Percentiles rank a stretch among this genome's conserved stretches.
Conservation (phyloP, 257 asterid genomes). For the Solanum bulbocastanum region DNA sequence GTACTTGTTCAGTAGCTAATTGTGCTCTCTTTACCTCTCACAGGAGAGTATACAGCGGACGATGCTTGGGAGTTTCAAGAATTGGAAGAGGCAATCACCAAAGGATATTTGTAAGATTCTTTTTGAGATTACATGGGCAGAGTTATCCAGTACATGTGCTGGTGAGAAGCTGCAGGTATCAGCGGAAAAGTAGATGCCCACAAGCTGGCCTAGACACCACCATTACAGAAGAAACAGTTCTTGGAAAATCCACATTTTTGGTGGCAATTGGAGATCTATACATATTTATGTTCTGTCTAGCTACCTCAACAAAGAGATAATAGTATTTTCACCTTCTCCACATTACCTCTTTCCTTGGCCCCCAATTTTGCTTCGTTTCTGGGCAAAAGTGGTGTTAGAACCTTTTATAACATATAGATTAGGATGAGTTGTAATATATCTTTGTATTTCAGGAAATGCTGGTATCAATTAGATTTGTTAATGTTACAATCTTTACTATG, state of each 20-base stretch:
- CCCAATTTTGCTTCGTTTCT: neutral
- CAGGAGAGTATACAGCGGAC: constrained; percentile 83
- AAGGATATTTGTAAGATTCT: constrained; percentile 49
- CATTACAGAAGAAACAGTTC: neutral
- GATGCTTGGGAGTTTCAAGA: constrained; percentile 95
- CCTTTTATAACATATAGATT: neutral
- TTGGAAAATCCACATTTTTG: neutral
- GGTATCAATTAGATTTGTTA: neutral
- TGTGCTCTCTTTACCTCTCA: neutral
- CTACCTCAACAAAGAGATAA: neutral
- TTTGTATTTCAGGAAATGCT: neutral
- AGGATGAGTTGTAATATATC: neutral
- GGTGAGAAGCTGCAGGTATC: neutral
- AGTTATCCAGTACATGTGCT: neutral
- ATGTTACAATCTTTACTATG: neutral
- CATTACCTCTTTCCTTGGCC: neutral
- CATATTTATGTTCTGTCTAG: neutral
- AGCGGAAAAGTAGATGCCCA: neutral
- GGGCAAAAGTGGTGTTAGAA: neutral
- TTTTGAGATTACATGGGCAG: neutral
- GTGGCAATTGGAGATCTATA: neutral
- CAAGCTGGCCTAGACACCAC: neutral
- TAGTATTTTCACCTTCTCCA: neutral
- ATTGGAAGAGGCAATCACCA: constrained; percentile 66
- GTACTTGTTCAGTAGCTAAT: neutral